phyloP scores from a whole-genome alignment of 225 moss, liverwort and hornwort species.

The Bryoerythrophyllum caledonicum region DNA sequence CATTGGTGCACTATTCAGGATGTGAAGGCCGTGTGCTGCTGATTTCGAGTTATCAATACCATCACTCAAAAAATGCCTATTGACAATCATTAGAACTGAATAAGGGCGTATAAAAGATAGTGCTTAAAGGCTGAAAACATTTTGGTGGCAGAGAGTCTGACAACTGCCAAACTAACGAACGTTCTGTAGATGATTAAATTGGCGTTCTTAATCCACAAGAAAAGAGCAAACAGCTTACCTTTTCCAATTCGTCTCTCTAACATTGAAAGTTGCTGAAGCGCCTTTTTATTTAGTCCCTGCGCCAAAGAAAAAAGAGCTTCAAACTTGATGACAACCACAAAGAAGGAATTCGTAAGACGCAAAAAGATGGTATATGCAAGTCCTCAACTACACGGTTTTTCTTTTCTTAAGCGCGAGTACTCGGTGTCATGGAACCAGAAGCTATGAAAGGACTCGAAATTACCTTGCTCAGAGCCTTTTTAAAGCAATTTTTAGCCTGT shows the following conservation, averaged over 20 bases:
- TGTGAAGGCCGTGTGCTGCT: slow-evolving; percentile 1
- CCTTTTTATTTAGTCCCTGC: slow-evolving; percentile 61
- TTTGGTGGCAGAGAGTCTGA: slow-evolving; percentile 10
- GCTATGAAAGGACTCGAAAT: neutral
- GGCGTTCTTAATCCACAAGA: slow-evolving; percentile 7
- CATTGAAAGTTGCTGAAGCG: slow-evolving; percentile 74
- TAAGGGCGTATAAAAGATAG: neutral
- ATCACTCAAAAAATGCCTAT: neutral
- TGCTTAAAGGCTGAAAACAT: neutral
- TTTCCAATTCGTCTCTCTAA: slow-evolving; percentile 67
- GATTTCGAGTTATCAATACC: slow-evolving; percentile 3
- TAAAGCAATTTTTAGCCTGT: slow-evolving; percentile 65
- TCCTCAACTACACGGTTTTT: neutral
- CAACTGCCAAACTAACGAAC: slow-evolving; percentile 12
- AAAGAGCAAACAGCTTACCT: slow-evolving; percentile 28
- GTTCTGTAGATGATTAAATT: neutral
- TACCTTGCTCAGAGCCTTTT: slow-evolving; percentile 60
- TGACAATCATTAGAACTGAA: slow-evolving; percentile 4
- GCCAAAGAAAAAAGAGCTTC: slow-evolving; percentile 11
- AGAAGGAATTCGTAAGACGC: slow-evolving; percentile 5
- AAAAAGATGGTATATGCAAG: neutral
- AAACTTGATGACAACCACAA: slow-evolving; percentile 12
- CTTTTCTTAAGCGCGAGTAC: slow-evolving; percentile 12
- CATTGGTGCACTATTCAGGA: slow-evolving; percentile 17
- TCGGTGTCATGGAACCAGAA: slow-evolving; percentile 4